Base-by-base conservation (phyloP, 495 filamentous ascomycete species). In the Hyaloscypha finlandica region DNA sequence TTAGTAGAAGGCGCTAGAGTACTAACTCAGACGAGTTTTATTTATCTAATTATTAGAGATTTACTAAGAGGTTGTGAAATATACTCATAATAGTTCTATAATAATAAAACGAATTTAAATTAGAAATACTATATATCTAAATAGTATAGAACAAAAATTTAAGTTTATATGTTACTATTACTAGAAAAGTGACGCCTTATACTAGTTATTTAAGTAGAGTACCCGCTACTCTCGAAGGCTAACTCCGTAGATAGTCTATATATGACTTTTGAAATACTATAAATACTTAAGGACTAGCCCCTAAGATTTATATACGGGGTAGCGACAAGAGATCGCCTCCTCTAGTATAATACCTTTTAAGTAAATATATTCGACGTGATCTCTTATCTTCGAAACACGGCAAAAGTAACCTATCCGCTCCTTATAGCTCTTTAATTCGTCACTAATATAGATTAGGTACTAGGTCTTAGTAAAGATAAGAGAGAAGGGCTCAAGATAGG, bases 371-470 rank as follows among this genome's bases (percentile, higher is more conserved):
- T 64, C 29, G 22, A 64, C 62, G 62, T 64, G 45, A 64, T 64
- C 52, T 29, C 22, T 64, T 29, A 64, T 64, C 48, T 54, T 64
- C 20, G 62, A 8, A 64, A 30, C 20, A 45, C 22, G 35, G 60
- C 16, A 63, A 63, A 63, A 63, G 25, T 8, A 48, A n/a, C 60
- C 37, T 29, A 63, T 63, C 62, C 62, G 45, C 62, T 64, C 48
- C 31, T 64, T 25, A 64, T 64, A 64, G 48, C 62, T 64, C 62
- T 64, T 64, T 29, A 16, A 32, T 58, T 64, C 66, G 52, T 68
- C 66, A 11, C 66, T 48, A 64, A 68, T 68, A 37, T 48, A 64
- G 22, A 52, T 30, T 3, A 60, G 66, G 51, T 60, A 65, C 62
- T 64, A 51, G 37, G 6, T 45, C 48, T 64, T 65, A 11, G 57